Conservation (phyloP, 2,329 filamentous ascomycete species). For the Fonsecaea monophora region DNA sequence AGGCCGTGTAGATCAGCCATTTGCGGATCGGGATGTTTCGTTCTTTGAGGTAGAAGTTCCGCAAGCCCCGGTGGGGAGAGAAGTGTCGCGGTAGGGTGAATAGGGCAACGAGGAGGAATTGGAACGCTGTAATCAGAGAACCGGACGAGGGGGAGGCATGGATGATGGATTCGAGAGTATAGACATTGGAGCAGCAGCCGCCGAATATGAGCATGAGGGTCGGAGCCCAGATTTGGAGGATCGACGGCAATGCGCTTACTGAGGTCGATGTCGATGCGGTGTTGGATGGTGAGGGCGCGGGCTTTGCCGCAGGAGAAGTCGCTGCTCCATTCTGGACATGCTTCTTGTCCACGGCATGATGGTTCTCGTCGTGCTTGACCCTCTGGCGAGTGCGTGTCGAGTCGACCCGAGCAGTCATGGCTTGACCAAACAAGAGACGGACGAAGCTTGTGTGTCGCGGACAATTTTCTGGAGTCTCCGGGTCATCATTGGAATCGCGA, state of each 20-base stretch:
- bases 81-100: conserved; percentile 79
- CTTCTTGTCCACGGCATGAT: background rate
- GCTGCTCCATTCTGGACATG: background rate
- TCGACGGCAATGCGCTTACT: conserved; percentile 9
- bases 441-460: background rate
- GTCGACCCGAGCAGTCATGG: background rate
- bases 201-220: conserved; percentile 92
- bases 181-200: conserved; percentile 95
- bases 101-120: conserved; percentile 82
- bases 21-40: conserved; percentile 82
- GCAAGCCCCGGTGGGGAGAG: conserved; percentile 60
- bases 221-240: conserved; percentile 37
- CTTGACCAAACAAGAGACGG: background rate
- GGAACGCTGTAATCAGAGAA: conserved; percentile 84
- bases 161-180: conserved; percentile 91
- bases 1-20: conserved; percentile 85
- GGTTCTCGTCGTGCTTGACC: background rate
- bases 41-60: conserved; percentile 74
- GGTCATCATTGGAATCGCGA: conserved; percentile 5
- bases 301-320: background rate
- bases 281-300: background rate
- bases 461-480: background rate
- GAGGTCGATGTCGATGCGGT: background rate
- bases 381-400: background rate
- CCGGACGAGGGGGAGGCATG: conserved; percentile 87